Evolutionary conservation across 371 early-diverging fungal genomes (phyloP).

Genomic region (Quaeritorhiza haematococci): DNA sequence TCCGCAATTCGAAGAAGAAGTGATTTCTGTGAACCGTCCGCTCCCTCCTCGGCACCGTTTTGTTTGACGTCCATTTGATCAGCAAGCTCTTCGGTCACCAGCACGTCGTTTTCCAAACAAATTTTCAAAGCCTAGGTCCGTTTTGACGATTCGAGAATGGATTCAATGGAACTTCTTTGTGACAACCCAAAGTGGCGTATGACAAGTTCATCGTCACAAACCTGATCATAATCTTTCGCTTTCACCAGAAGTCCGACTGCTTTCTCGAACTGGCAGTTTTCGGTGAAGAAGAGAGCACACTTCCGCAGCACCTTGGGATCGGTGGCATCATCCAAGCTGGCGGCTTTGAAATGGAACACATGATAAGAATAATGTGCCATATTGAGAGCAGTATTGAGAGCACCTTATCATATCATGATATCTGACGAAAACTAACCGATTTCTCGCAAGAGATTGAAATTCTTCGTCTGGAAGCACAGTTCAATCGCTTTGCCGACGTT

Average conservation of each 20-base stretch:
- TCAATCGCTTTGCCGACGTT: constrained; percentile 34
- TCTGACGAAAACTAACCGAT: constrained; percentile 20
- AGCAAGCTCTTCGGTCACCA: constrained; percentile 33
- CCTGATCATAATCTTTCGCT: constrained; percentile 27
- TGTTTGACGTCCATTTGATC: constrained; percentile 21
- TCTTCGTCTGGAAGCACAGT: constrained; percentile 31
- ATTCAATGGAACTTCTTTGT: background rate
- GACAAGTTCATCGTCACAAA: no score
- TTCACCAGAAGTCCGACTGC: constrained; percentile 28
- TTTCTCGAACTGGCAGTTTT: constrained; percentile 19
- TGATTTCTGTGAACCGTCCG: no score
- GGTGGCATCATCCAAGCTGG: constrained; percentile 15
- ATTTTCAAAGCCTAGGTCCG: constrained; percentile 24
- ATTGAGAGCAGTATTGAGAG: background rate
- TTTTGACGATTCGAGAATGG: no score
- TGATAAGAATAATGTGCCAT: background rate
- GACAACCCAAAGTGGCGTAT: no score
- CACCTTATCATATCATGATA: background rate
- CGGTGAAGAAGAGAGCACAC: constrained; percentile 25
- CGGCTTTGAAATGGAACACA: constrained; percentile 6
- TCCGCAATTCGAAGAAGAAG: constrained; percentile 30
- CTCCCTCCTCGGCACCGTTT: constrained; percentile 15
- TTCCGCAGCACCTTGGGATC: constrained; percentile 25
- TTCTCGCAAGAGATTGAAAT: constrained; percentile 27
- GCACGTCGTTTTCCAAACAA: constrained; percentile 24